Percentiles rank a stretch among this genome's conserved stretches.
phyloP scores from a whole-genome alignment of 371 early-diverging fungal genomes.

The Phascolomyces articulosus region DNA sequence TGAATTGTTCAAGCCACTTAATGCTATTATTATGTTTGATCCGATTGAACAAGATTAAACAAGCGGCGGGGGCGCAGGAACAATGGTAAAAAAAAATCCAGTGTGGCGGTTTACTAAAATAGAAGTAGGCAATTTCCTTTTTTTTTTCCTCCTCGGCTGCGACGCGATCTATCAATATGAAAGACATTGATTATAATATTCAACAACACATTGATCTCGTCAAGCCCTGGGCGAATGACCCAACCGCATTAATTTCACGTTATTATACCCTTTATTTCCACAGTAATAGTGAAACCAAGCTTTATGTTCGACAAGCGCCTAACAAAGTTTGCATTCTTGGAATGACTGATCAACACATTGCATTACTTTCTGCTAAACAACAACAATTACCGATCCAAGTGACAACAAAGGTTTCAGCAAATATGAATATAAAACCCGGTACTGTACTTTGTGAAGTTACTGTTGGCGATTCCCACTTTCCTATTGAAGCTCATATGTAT shows the following conservation, averaged over 20 bases:
- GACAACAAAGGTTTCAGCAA: slow-evolving; percentile 16
- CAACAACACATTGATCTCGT: slow-evolving; percentile 20
- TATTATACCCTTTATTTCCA: slow-evolving; percentile 48
- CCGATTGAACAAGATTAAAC: too few relatives aligned
- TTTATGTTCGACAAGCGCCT: slow-evolving; percentile 53
- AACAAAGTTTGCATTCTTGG: slow-evolving; percentile 56
- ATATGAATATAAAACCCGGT: slow-evolving; percentile 29
- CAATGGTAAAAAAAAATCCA: too few relatives aligned
- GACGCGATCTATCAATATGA: background rate
- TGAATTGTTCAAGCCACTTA: too few relatives aligned
- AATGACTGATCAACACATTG: slow-evolving; percentile 23
- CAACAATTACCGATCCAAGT: slow-evolving; percentile 1
- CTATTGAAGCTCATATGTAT: slow-evolving; percentile 38
- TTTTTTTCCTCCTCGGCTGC: too few relatives aligned
- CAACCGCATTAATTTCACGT: slow-evolving; percentile 31
- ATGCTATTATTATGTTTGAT: too few relatives aligned
- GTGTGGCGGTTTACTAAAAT: too few relatives aligned
- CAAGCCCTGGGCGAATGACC: slow-evolving; percentile 30
- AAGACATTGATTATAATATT: slow-evolving; percentile 27
- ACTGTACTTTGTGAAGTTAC: slow-evolving; percentile 31
- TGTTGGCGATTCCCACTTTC: slow-evolving; percentile 18
- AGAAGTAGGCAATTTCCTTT: background rate
- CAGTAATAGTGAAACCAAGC: slow-evolving; percentile 14
- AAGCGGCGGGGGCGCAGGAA: too few relatives aligned
- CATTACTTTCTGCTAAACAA: background rate